Conservation (phyloP, 2,329 filamentous ascomycete species). For the Arthrobotrys sphaeroides region DNA sequence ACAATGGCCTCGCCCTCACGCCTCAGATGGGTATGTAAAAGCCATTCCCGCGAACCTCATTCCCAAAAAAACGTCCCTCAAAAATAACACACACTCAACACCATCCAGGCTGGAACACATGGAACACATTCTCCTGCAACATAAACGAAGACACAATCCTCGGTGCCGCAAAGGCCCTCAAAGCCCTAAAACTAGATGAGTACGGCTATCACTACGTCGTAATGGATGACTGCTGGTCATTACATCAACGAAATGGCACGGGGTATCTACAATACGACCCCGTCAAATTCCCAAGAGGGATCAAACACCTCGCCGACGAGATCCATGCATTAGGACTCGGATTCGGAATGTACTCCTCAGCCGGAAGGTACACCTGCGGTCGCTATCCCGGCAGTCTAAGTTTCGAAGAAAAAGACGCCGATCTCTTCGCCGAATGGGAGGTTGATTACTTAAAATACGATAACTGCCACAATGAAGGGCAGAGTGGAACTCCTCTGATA, state of each 20-base stretch:
- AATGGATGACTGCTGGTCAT: constrained; percentile 71
- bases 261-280: constrained; percentile 64
- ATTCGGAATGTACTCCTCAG: constrained; percentile 71
- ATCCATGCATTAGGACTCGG: constrained; percentile 70
- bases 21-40: constrained; percentile 55
- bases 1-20: constrained; percentile 52
- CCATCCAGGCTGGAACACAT: constrained; percentile 65
- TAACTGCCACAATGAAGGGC: constrained; percentile 68
- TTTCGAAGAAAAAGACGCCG: constrained; percentile 68
- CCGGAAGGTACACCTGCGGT: constrained; percentile 67
- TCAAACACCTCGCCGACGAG: constrained; percentile 66
- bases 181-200: constrained; percentile 66
- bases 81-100: constrained; percentile 51
- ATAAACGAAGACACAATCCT: constrained; percentile 66
- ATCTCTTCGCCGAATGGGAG: constrained; percentile 66
- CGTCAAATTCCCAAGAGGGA: constrained; percentile 69
- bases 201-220: constrained; percentile 69
- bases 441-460: constrained; percentile 69
- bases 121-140: constrained; percentile 67
- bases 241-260: constrained; percentile 61
- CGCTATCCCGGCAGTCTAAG: constrained; percentile 69
- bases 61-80: background rate
- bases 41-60: background rate
- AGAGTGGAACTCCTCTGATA: constrained; percentile 64
- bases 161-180: constrained; percentile 64